Conservation (phyloP, 768 basidiomycete species). For the Hygrocybe punicea region DNA sequence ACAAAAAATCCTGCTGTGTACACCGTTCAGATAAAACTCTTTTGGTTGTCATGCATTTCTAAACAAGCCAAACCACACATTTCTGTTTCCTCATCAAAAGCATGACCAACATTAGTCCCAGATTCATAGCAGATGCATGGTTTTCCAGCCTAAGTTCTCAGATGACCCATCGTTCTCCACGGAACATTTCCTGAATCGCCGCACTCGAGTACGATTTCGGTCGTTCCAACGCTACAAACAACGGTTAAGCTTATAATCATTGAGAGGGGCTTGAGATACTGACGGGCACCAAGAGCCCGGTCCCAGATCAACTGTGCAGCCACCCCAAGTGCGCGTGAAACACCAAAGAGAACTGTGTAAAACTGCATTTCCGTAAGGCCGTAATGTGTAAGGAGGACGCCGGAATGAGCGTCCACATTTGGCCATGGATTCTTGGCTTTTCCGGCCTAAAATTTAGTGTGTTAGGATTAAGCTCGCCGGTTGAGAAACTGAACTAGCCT, state of each 20-base stretch:
- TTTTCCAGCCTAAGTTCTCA: too few relatives aligned
- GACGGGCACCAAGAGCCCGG: conserved; percentile 86
- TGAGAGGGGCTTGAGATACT: conserved; percentile 30
- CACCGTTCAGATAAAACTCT: too few relatives aligned
- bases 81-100: too few relatives aligned
- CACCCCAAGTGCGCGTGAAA: conserved; percentile 91
- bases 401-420: conserved; percentile 97
- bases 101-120: too few relatives aligned
- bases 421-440: conserved; percentile 96
- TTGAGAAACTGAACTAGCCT: conserved; percentile 44
- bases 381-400: conserved; percentile 81
- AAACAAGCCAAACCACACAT: too few relatives aligned
- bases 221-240: conserved; percentile 66
- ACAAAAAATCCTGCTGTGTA: too few relatives aligned
- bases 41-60: too few relatives aligned
- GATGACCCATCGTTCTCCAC: conserved; percentile 43
- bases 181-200: conserved; percentile 77
- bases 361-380: conserved; percentile 89
- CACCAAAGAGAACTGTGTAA: conserved; percentile 97
- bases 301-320: conserved; percentile 91
- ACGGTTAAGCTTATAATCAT: neutral
- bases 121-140: too few relatives aligned
- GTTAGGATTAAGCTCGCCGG: too few relatives aligned
- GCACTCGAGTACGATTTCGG: conserved; percentile 88
- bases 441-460: conserved; percentile 56